phyloP scores from a whole-genome alignment of 306 rosid species.

The Corylus americana region DNA sequence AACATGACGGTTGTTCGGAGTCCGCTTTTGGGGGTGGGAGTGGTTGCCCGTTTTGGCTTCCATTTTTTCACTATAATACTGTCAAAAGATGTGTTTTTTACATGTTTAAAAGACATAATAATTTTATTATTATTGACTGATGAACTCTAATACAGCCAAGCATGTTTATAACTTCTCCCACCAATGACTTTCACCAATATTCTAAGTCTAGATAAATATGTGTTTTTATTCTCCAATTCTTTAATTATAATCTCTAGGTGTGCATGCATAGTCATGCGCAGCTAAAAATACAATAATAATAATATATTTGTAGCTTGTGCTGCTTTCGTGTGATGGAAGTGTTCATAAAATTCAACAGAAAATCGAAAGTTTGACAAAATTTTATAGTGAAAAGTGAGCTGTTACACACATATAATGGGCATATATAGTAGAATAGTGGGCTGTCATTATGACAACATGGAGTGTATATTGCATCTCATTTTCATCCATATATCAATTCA shows the following conservation, averaged over 20 bases:
- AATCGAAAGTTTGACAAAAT: slow-evolving; percentile 10
- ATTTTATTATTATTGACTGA: too few species aligned
- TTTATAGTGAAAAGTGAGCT: slow-evolving; percentile 26
- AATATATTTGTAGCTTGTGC: slow-evolving; percentile 14
- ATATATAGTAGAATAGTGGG: slow-evolving; percentile 24
- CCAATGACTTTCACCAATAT: slow-evolving; percentile 28
- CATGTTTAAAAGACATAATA: too few species aligned
- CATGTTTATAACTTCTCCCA: slow-evolving; percentile 34
- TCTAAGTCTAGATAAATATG: slow-evolving; percentile 25
- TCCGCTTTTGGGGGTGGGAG: too few species aligned
- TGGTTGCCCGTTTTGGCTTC: too few species aligned
- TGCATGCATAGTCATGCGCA: slow-evolving; percentile 14
- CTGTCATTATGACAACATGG: slow-evolving; percentile 36
- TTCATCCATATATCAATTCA: not conserved
- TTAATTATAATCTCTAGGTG: not conserved
- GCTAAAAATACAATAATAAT: not conserved
- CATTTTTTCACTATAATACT: too few species aligned
- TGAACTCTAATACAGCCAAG: slow-evolving; percentile 22
- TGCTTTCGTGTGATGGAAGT: not conserved
- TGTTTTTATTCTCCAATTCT: not conserved
- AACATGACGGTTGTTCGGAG: too few species aligned
- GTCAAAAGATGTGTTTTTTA: too few species aligned
- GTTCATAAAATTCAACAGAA: not conserved
- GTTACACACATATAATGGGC: not conserved
- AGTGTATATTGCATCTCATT: slow-evolving; percentile 22